A percentile compares a stretch with the other conserved stretches of the same genome.
phyloP scores from a whole-genome alignment of 352 stramenopile genomes.

The Phytophthora agathidicida region DNA sequence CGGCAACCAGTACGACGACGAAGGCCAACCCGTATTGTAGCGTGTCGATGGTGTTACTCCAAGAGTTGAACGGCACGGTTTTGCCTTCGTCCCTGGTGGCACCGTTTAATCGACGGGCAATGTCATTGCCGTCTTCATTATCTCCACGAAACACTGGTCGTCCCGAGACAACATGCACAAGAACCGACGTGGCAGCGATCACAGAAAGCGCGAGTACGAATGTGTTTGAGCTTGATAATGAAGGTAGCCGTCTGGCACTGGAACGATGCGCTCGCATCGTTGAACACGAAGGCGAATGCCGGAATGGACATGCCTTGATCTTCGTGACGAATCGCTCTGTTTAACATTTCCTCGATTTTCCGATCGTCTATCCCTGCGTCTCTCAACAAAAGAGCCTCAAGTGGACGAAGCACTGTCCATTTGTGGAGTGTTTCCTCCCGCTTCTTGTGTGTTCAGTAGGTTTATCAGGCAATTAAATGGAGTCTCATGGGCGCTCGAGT shows the following conservation, averaged over 20 bases:
- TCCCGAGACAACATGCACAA: constrained; percentile 3
- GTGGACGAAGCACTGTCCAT: constrained; percentile 5
- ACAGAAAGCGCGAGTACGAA: constrained; percentile 1
- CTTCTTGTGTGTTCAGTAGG: constrained; percentile 20
- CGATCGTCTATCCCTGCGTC: constrained; percentile 21
- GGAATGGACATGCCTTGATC: constrained; percentile 8
- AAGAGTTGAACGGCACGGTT: constrained; percentile 51
- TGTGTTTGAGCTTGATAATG: not conserved
- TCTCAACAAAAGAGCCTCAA: no score
- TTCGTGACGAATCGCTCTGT: constrained; percentile 5
- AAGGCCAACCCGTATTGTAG: constrained; percentile 52
- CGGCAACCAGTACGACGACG: constrained; percentile 56
- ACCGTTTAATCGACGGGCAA: constrained; percentile 28
- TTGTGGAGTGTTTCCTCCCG: constrained; percentile 3
- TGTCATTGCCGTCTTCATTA: not conserved
- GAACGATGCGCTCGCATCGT: not conserved
- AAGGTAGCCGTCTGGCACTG: not conserved
- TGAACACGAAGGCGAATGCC: constrained; percentile 8
- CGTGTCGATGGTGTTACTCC: constrained; percentile 41
- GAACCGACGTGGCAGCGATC: not conserved
- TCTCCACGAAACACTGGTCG: constrained; percentile 6
- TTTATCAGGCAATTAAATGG: not conserved
- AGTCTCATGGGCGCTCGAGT: no score
- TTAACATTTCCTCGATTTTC: constrained; percentile 25
- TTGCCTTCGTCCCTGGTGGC: constrained; percentile 18